These are phyloP conservation scores for Malassezia slooffiae DNA, from an alignment of 1,284 basidiomycete species.

Conservation along the genomic window DNA sequence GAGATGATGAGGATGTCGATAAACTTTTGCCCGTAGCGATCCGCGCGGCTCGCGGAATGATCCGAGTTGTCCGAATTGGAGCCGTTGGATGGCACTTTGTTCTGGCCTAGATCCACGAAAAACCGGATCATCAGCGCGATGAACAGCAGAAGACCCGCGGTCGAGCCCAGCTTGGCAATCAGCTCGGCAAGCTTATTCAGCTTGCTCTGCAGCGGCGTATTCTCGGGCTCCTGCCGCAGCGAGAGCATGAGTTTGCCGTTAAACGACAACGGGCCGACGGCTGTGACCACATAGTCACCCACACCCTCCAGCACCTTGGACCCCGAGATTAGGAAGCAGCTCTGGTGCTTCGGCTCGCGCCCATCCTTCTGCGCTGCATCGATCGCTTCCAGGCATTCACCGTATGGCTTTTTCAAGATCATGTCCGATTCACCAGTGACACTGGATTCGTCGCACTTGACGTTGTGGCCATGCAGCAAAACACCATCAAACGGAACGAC, in stretches of 20 bases:
- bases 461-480: slow-evolving; percentile 81
- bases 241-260: slow-evolving; percentile 62
- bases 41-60: no score
- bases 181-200: slow-evolving; percentile 82
- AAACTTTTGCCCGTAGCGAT: slow-evolving; percentile 70
- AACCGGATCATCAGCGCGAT: slow-evolving; percentile 79
- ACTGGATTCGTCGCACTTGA: slow-evolving; percentile 90
- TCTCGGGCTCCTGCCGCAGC: slow-evolving; percentile 58
- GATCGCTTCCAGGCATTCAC: slow-evolving; percentile 55
- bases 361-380: slow-evolving; percentile 26
- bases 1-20: slow-evolving; percentile 88
- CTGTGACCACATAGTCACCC: slow-evolving; percentile 79
- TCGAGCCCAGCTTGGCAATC: slow-evolving; percentile 78
- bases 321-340: slow-evolving; percentile 90
- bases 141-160: slow-evolving; percentile 74
- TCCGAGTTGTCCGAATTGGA: no score
- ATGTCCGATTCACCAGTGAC: slow-evolving; percentile 94
- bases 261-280: slow-evolving; percentile 82
- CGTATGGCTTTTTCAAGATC: slow-evolving; percentile 74
- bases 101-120: slow-evolving; percentile 63
- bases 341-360: slow-evolving; percentile 61
- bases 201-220: slow-evolving; percentile 86
- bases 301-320: slow-evolving; percentile 90
- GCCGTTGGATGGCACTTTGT: background rate
- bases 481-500: slow-evolving; percentile 90